A percentile compares a stretch with the other conserved stretches of the same genome.
phyloP scores from a whole-genome alignment of 2,329 filamentous ascomycete genomes.

The Grosmannia serpens region DNA sequence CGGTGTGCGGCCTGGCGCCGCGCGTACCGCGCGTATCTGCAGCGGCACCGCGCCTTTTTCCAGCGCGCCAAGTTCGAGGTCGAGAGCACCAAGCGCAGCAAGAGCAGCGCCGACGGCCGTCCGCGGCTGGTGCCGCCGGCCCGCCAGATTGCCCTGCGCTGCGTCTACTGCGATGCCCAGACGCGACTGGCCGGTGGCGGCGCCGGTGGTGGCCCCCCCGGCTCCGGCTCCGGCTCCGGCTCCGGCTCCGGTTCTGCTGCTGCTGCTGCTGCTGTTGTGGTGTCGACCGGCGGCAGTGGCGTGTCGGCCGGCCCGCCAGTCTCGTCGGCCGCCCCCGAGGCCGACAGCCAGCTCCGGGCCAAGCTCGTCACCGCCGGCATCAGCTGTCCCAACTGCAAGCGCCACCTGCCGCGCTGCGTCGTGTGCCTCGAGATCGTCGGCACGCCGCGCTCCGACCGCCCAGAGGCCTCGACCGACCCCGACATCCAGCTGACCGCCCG shows the following conservation, averaged over 20 bases:
- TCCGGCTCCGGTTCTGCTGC: conserved; percentile 5
- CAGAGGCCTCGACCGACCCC: conserved; percentile 35
- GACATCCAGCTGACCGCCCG: conserved; percentile 37
- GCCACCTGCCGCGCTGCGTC: conserved; percentile 55
- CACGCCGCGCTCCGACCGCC: conserved; percentile 47
- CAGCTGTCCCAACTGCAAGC: conserved; percentile 54
- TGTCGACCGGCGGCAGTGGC: neutral
- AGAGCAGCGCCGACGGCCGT: conserved; percentile 30
- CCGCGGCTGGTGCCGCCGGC: conserved; percentile 54
- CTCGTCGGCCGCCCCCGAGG: neutral
- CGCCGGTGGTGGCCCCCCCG: conserved; percentile 6
- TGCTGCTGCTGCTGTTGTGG: neutral
- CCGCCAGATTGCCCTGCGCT: conserved; percentile 62
- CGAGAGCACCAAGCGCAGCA: conserved; percentile 59
- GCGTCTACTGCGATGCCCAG: conserved; percentile 61
- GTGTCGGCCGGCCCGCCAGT: neutral
- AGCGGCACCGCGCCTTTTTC: conserved; percentile 62
- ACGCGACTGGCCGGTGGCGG: conserved; percentile 29
- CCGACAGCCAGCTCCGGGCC: conserved; percentile 43
- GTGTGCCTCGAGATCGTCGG: conserved; percentile 58
- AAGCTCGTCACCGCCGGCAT: conserved; percentile 47
- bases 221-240: conserved; percentile 7
- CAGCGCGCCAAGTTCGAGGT: conserved; percentile 69
- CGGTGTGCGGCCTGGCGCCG: conserved; percentile 65
- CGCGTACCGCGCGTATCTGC: conserved; percentile 58